Evolutionary conservation across 371 early-diverging fungal genomes (phyloP).

Genomic region (Smittium culicis): DNA sequence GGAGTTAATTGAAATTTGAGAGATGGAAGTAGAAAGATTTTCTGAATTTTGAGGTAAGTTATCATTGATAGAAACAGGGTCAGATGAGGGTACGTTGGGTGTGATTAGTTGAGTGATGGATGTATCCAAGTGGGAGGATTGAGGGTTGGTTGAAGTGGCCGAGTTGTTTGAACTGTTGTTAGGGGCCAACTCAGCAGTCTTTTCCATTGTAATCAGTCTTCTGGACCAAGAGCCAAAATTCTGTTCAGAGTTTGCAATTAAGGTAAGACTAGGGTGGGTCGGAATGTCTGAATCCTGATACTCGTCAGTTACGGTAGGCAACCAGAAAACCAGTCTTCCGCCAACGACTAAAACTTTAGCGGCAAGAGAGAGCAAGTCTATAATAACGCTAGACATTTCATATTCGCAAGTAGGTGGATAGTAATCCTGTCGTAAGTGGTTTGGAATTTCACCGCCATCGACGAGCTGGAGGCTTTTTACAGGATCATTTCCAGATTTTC

Average conservation of each 20-base stretch:
- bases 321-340: constrained; percentile 91
- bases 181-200: too few relatives aligned
- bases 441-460: constrained; percentile 40
- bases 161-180: too few relatives aligned
- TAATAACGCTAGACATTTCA: constrained; percentile 78
- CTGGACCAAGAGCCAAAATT: constrained; percentile 86
- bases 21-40: too few relatives aligned
- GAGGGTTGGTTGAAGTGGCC: too few relatives aligned
- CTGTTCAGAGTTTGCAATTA: constrained; percentile 82
- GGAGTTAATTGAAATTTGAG: too few relatives aligned
- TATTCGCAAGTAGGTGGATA: constrained; percentile 87
- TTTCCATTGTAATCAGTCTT: constrained; percentile 90
- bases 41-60: too few relatives aligned
- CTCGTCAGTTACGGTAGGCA: constrained; percentile 82
- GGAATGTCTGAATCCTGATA: constrained; percentile 64
- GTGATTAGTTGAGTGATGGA: too few relatives aligned
- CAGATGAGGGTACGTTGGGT: too few relatives aligned
- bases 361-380: constrained; percentile 73
- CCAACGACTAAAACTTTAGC: constrained; percentile 60
- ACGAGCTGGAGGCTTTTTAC: constrained; percentile 37
- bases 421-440: constrained; percentile 43
- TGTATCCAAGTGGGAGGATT: too few relatives aligned
- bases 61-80: too few relatives aligned
- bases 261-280: constrained; percentile 57
- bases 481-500: constrained; percentile 44